Evolutionary conservation across 768 basidiomycete genomes (phyloP).

Genomic region (Gelatoporia subvermispora): DNA sequence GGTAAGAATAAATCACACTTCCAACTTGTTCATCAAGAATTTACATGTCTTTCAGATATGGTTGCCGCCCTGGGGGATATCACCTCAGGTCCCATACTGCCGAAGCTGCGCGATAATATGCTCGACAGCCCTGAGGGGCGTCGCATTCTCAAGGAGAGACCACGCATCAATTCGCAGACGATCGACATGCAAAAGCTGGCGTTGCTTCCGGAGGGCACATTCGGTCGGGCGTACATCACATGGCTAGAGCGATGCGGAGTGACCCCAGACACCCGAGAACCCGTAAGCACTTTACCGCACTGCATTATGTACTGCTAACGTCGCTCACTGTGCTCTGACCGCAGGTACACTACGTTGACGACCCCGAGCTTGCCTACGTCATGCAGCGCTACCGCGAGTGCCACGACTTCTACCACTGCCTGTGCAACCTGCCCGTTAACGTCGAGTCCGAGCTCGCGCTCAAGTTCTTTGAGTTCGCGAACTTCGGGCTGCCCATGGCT

Average conservation of each 20-base stretch:
- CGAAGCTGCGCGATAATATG: conserved; percentile 73
- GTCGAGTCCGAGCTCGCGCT: conserved; percentile 90
- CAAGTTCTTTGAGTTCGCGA: conserved; percentile 92
- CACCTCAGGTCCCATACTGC: conserved; percentile 76
- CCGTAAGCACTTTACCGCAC: conserved; percentile 47
- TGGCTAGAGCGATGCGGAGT: conserved; percentile 89
- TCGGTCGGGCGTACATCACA: conserved; percentile 81
- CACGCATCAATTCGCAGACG: conserved; percentile 71
- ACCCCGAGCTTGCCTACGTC: conserved; percentile 94
- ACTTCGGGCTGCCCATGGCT: conserved; percentile 87
- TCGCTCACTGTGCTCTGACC: not conserved
- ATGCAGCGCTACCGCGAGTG: conserved; percentile 98
- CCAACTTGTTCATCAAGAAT: not conserved
- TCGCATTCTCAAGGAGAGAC: conserved; percentile 76
- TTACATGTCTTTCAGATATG: conserved; percentile 61
- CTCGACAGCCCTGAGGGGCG: conserved; percentile 78
- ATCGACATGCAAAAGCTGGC: conserved; percentile 68
- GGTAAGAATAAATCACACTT: conserved; percentile 45
- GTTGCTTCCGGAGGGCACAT: conserved; percentile 68
- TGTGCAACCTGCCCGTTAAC: conserved; percentile 83
- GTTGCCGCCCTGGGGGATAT: conserved; percentile 92
- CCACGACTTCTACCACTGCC: conserved; percentile 95
- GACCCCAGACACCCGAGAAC: conserved; percentile 90
- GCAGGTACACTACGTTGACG: conserved; percentile 91
- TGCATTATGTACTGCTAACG: not conserved